A percentile compares a stretch with the other conserved stretches of the same genome.
These are phyloP conservation scores for Lactarius vividus DNA, from an alignment of 768 basidiomycete species.

Conservation along the genomic window DNA sequence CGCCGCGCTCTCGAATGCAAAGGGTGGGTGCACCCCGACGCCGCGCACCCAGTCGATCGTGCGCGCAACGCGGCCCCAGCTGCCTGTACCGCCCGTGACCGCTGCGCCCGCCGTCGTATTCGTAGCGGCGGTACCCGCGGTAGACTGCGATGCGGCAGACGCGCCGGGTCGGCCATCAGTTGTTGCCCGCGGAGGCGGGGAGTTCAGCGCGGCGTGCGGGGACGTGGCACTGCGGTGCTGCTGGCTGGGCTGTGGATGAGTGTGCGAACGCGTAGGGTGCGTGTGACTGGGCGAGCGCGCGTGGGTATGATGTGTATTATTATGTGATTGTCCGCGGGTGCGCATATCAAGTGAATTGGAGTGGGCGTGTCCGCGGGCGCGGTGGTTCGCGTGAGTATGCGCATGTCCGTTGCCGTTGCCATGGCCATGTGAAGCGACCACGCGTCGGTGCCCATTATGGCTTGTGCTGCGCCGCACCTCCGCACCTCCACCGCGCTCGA, in stretches of 20 bases:
- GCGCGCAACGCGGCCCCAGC: conserved; percentile 22
- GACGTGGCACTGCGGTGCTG: conserved; percentile 7
- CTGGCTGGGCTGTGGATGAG: conserved; percentile 14
- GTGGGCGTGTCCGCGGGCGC: conserved; percentile 10
- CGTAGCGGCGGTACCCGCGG: conserved; percentile 15
- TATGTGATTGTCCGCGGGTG: conserved; percentile 9
- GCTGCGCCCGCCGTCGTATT: conserved; percentile 11
- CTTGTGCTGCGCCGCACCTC: conserved; percentile 22
- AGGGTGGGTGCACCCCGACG: conserved; percentile 27
- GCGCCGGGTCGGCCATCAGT: not conserved
- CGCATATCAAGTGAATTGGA: conserved; percentile 11
- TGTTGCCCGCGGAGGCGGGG: conserved; percentile 3
- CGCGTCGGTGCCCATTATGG: conserved; percentile 14
- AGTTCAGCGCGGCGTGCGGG: conserved; percentile 1
- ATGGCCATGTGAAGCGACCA: conserved; percentile 1
- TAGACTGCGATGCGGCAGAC: conserved; percentile 26
- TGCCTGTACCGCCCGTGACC: conserved; percentile 10
- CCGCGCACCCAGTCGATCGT: conserved; percentile 25
- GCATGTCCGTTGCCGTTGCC: conserved; percentile 14
- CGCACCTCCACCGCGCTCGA: conserved; percentile 12
- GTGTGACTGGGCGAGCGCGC: conserved; percentile 9
- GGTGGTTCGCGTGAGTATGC: conserved; percentile 10
- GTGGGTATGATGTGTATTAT: conserved; percentile 8
- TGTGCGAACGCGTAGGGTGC: conserved; percentile 20
- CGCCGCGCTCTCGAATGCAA: conserved; percentile 27